These are phyloP conservation scores for Nakazawaea sp. DNA, from an alignment of 805 yeast genomes.

Conservation along the genomic window DNA sequence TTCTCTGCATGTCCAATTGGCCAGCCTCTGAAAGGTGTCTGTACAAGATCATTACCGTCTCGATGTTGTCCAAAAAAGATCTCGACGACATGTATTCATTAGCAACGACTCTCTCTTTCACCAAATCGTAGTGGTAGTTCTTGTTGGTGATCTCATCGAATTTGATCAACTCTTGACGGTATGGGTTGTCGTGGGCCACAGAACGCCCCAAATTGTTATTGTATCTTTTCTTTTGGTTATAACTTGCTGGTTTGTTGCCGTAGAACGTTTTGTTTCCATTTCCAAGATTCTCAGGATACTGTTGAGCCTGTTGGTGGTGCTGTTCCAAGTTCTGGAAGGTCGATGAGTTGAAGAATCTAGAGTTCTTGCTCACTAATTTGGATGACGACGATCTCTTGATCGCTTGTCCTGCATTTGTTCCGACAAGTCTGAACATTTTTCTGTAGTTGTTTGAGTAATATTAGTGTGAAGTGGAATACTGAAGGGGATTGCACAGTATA, in stretches of 20 bases:
- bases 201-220: conserved; percentile 6
- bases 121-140: conserved; percentile 28
- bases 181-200: conserved; percentile 32
- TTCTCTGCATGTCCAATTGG: conserved; percentile 38
- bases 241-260: conserved; percentile 11
- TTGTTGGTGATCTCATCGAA: conserved; percentile 42
- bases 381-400: conserved; percentile 10
- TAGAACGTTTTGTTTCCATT: background rate
- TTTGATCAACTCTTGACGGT: conserved; percentile 41
- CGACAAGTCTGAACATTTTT: conserved; percentile 11
- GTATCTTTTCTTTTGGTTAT: conserved; percentile 16
- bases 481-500: no score
- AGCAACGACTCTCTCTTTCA: conserved; percentile 33
- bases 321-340: conserved; percentile 10
- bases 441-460: background rate
- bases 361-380: conserved; percentile 7
- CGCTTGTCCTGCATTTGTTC: conserved; percentile 10
- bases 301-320: conserved; percentile 9
- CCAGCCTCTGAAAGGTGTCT: conserved; percentile 39
- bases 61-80: conserved; percentile 46
- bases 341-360: conserved; percentile 9
- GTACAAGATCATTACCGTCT: conserved; percentile 43
- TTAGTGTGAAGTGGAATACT: background rate
- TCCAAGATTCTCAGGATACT: background rate
- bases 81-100: conserved; percentile 21